Percentiles rank a stretch among this genome's conserved stretches.
These are phyloP conservation scores for Skeletonema grethae DNA, from an alignment of 108 stramenopile species.

Conservation along the genomic window DNA sequence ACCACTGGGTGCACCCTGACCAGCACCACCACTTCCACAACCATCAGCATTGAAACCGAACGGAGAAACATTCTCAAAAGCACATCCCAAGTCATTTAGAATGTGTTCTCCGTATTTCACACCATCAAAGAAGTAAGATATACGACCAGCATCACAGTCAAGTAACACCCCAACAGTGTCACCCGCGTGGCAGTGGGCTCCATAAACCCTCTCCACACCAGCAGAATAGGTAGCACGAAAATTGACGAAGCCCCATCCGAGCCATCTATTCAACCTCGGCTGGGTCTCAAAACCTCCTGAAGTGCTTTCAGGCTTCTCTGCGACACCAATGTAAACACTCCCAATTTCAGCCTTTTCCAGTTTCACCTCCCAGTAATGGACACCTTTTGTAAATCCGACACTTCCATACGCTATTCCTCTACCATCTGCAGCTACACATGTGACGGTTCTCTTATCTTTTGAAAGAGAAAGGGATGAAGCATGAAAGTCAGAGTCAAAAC, in stretches of 20 bases:
- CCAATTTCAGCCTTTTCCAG: slow-evolving; percentile 92
- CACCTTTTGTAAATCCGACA: slow-evolving; percentile 87
- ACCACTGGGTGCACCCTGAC: slow-evolving; percentile 86
- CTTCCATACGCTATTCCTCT: slow-evolving; percentile 76
- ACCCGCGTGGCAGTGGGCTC: slow-evolving; percentile 87
- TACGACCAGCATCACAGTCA: slow-evolving; percentile 91
- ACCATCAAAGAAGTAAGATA: slow-evolving; percentile 95
- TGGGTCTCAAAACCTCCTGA: slow-evolving; percentile 57
- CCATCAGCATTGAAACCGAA: slow-evolving; percentile 89
- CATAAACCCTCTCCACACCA: slow-evolving; percentile 90
- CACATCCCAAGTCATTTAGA: slow-evolving; percentile 94
- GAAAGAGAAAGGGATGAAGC: slow-evolving; percentile 73
- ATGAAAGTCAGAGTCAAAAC: slow-evolving; percentile 76
- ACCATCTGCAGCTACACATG: slow-evolving; percentile 73
- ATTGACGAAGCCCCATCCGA: slow-evolving; percentile 93
- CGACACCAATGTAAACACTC: slow-evolving; percentile 92
- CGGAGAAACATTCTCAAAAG: slow-evolving; percentile 89
- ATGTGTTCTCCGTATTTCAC: slow-evolving; percentile 96
- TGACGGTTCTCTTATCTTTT: slow-evolving; percentile 66
- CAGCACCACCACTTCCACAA: slow-evolving; percentile 82
- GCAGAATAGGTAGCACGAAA: slow-evolving; percentile 89
- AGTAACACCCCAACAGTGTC: slow-evolving; percentile 95
- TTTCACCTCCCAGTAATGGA: slow-evolving; percentile 97
- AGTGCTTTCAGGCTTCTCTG: slow-evolving; percentile 80
- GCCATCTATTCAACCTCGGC: slow-evolving; percentile 77